A percentile compares a stretch with the other conserved stretches of the same genome.
Conservation (phyloP, 305 asterid species). For the Nicotiana rustica region DNA sequence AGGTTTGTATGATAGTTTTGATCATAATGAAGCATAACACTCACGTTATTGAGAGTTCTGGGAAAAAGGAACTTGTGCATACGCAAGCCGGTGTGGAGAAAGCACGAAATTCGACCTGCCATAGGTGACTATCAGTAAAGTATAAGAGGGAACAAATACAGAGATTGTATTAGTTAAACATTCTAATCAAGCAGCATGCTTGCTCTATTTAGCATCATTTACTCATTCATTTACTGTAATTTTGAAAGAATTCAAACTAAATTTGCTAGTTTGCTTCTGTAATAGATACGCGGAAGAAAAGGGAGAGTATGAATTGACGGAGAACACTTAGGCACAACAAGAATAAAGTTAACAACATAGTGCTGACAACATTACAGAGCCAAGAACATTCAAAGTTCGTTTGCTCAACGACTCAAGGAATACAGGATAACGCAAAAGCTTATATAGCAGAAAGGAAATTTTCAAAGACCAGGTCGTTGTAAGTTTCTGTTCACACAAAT, state of each 20-base stretch:
- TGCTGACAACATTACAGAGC: neutral
- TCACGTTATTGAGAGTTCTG: slow-evolving; percentile 94
- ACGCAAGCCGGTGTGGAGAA: slow-evolving; percentile 71
- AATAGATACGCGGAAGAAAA: neutral
- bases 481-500: neutral
- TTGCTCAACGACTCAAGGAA: neutral
- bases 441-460: slow-evolving; percentile 14
- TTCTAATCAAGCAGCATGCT: slow-evolving; percentile 1
- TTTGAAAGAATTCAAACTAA: neutral
- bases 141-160: neutral
- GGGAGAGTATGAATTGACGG: neutral
- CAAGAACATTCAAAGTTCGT: neutral
- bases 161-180: neutral
- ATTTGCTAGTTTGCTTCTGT: neutral
- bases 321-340: neutral
- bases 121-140: slow-evolving; percentile 32
- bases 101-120: slow-evolving; percentile 88
- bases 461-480: slow-evolving; percentile 4
- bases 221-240: neutral
- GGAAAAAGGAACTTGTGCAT: slow-evolving; percentile 81
- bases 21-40: slow-evolving; percentile 39
- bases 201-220: neutral
- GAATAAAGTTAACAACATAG: slow-evolving; percentile 9
- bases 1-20: neutral
- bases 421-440: neutral